A percentile compares a stretch with the other conserved stretches of the same genome.
Evolutionary conservation across 1,139 yeast species (phyloP).

Genomic region (Saccharomyces uvarum): DNA sequence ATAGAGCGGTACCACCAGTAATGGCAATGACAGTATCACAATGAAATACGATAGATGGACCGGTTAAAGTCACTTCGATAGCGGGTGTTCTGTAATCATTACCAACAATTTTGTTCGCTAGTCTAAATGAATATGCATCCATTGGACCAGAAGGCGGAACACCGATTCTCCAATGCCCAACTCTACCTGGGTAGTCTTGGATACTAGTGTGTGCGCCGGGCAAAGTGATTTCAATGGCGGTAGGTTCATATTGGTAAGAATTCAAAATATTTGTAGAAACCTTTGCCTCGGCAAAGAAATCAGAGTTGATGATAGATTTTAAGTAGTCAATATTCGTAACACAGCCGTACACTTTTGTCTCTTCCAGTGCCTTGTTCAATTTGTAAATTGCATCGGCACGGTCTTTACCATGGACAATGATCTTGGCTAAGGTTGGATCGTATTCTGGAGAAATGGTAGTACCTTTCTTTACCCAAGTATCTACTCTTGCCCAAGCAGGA

Average conservation of each 20-base stretch:
- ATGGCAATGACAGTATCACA: constrained; percentile 68
- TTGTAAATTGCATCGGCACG: constrained; percentile 75
- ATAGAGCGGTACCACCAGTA: constrained; percentile 73
- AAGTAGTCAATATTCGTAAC: constrained; percentile 84
- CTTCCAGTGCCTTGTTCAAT: constrained; percentile 72
- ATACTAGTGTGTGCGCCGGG: constrained; percentile 96
- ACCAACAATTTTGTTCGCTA: constrained; percentile 87
- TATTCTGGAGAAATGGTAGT: constrained; percentile 87
- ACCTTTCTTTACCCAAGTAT: constrained; percentile 89
- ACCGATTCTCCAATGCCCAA: constrained; percentile 83
- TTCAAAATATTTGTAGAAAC: constrained; percentile 86
- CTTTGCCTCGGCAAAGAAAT: constrained; percentile 74
- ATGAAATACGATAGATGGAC: constrained; percentile 82
- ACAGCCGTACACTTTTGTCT: constrained; percentile 83
- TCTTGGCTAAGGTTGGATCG: constrained; percentile 94
- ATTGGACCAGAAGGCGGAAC: constrained; percentile 98
- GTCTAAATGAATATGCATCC: constrained; percentile 85
- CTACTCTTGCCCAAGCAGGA: constrained; percentile 87
- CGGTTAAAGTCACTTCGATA: constrained; percentile 77
- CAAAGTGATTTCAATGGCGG: constrained; percentile 70
- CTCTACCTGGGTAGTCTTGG: constrained; percentile 93
- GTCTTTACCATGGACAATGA: constrained; percentile 86
- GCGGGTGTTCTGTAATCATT: constrained; percentile 78
- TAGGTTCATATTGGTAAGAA: constrained; percentile 68
- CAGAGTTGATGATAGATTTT: constrained; percentile 73